Evolutionary conservation across 345 rosid species (phyloP).

Genomic region (Chamaenerion angustifolium): DNA sequence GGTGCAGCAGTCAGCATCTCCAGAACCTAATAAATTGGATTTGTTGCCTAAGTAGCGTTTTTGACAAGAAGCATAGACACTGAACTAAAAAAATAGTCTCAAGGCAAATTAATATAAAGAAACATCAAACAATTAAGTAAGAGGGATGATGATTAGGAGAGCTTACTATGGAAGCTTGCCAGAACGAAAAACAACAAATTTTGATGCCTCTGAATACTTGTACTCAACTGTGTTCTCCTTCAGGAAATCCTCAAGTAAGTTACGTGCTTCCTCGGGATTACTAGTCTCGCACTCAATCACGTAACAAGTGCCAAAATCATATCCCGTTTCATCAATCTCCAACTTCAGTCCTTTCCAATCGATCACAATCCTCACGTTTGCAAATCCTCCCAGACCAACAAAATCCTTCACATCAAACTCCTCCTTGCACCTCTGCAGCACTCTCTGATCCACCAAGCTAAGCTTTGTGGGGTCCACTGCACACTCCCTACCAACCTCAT

Average conservation of each 20-base stretch:
- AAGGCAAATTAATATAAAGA: too few species aligned
- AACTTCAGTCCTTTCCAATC: slow-evolving; percentile 57
- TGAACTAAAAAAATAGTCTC: too few species aligned
- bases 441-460: slow-evolving; percentile 31
- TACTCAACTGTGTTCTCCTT: slow-evolving; percentile 40
- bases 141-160: too few species aligned
- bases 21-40: too few species aligned
- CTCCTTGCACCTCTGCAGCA: slow-evolving; percentile 47
- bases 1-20: too few species aligned
- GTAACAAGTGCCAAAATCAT: slow-evolving; percentile 49
- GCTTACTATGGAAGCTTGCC: slow-evolving; percentile 17
- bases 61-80: too few species aligned
- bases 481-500: slow-evolving; percentile 23
- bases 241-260: slow-evolving; percentile 44
- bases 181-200: slow-evolving; percentile 64
- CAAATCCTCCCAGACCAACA: slow-evolving; percentile 76
- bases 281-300: slow-evolving; percentile 76
- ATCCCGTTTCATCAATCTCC: slow-evolving; percentile 82
- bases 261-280: slow-evolving; percentile 60
- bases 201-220: slow-evolving; percentile 48
- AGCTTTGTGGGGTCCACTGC: slow-evolving; percentile 35
- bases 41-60: too few species aligned
- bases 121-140: too few species aligned
- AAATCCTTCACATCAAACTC: slow-evolving; percentile 52
- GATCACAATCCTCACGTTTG: slow-evolving; percentile 51